Evolutionary conservation across 176 grass and related monocot genomes (phyloP), one percentile per base, ranked within the genome.

Genomic region (Carex myosuroides): DNA sequence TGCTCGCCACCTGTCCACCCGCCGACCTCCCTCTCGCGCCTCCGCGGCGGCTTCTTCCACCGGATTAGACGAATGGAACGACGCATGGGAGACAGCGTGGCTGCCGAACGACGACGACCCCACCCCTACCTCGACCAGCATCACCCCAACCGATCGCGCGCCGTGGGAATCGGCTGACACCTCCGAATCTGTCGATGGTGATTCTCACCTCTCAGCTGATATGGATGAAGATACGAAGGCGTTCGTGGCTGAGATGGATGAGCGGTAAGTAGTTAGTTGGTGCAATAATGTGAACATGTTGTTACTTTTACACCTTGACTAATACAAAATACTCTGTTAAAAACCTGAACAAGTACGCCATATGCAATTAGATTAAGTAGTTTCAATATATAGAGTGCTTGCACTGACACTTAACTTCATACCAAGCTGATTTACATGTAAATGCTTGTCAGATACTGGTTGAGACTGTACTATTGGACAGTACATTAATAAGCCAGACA

Each of bases 21-120:
- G 69, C 57, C 70, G 8, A 14, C 64, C 41, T 56, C 73, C 79
- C 11, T 54, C 56, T 5, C 65, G 77, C 4, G n/a, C 78, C 60
- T 66, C 63, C 3, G 24, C 85, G 26, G 57, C 42, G 22, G 13
- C 80, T 1, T 17, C 80, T 9, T 7, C 81, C 59, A 93, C 89
- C 8, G 93, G 91, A 0, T 71, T 94, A 53, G 92, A 95, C 75
- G 92, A 98, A 56, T 98, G 93, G 96, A 98, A 95, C 89, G 91
- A 98, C 80, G 91, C 96, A 22, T 98, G 96, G 96, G 96, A 98
- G 88, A 93, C 89, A 2, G 93, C 96, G 57, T 98, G 96, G 96
- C 96, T 98, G 32, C 92, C 93, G 5, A 70, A 89, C 21, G 91
- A 94, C 64, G 92, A 92, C 71, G 85, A 86, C 18, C 74, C 87